Evolutionary conservation across 495 filamentous ascomycete species (phyloP).

Genomic region (Stereocaulon alpinum): DNA sequence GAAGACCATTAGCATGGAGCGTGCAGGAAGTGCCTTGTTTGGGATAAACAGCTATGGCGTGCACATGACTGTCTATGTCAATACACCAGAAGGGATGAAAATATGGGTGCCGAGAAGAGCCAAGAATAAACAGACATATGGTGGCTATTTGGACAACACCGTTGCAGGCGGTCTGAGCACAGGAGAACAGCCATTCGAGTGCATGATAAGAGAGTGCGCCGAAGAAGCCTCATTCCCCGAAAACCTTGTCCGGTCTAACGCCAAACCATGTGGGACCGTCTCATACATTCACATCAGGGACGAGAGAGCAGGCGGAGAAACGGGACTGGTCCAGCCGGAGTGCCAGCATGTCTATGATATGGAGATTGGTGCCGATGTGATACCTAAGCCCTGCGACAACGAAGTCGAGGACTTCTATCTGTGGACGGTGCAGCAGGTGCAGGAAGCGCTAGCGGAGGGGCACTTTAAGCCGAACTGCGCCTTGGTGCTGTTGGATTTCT

Average conservation of each 20-base stretch:
- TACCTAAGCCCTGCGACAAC: conserved; percentile 65
- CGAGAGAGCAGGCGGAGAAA: conserved; percentile 69
- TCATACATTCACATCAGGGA: conserved; percentile 82
- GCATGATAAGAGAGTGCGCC: conserved; percentile 70
- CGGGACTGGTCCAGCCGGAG: conserved; percentile 81
- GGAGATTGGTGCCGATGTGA: conserved; percentile 55
- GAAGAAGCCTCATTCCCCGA: conserved; percentile 86
- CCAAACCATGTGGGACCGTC: conserved; percentile 54
- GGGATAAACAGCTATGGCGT: conserved; percentile 83
- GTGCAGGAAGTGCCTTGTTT: conserved; percentile 67
- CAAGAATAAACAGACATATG: conserved; percentile 70
- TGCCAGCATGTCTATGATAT: conserved; percentile 88
- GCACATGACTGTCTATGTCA: conserved; percentile 73
- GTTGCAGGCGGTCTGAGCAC: conserved; percentile 85
- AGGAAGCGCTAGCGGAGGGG: conserved; percentile 55
- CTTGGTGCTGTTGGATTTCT: conserved; percentile 76
- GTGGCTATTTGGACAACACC: conserved; percentile 83
- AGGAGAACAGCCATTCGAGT: conserved; percentile 64
- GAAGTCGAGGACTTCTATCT: conserved; percentile 84
- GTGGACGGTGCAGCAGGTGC: conserved; percentile 61
- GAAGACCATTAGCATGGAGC: conserved; percentile 67
- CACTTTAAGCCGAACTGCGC: conserved; percentile 94
- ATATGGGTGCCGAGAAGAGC: conserved; percentile 80
- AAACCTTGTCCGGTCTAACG: conserved; percentile 48
- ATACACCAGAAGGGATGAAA: conserved; percentile 49